A percentile compares a stretch with the other conserved stretches of the same genome.
phyloP scores from a whole-genome alignment of 148 eudicot genomes.

The Gaultheria prostrata region DNA sequence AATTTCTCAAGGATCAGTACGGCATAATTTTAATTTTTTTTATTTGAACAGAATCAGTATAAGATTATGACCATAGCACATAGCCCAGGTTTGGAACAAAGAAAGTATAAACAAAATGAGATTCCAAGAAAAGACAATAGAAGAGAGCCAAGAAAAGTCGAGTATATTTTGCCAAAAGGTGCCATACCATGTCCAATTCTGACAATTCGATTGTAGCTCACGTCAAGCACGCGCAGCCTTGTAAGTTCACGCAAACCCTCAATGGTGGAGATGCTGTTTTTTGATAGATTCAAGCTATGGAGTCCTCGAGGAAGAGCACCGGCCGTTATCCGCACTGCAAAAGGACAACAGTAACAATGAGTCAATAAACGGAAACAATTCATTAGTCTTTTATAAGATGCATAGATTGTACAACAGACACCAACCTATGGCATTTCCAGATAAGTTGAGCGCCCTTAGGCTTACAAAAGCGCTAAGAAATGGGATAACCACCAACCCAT shows the following conservation, averaged over 20 bases:
- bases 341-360: neutral
- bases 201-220: conserved; percentile 83
- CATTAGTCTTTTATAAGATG: neutral
- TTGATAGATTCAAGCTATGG: conserved; percentile 79
- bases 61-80: neutral
- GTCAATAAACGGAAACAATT: neutral
- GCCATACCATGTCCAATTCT: conserved; percentile 93
- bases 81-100: neutral
- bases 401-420: conserved; percentile 13
- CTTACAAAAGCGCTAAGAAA: conserved; percentile 81
- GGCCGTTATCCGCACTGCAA: conserved; percentile 74
- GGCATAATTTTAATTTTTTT: neutral
- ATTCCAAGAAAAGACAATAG: neutral
- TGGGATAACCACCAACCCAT: conserved; percentile 87
- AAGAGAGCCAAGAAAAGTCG: neutral
- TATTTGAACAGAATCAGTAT: too few relatives aligned
- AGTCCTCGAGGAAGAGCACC: conserved; percentile 96
- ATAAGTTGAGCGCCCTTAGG: conserved; percentile 76
- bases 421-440: conserved; percentile 90
- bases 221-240: conserved; percentile 83
- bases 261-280: conserved; percentile 74
- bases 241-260: conserved; percentile 95
- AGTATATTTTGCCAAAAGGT: neutral
- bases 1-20: neutral
- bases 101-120: neutral